A percentile compares a stretch with the other conserved stretches of the same genome.
These are phyloP conservation scores for Nigrospora oryzae DNA, from an alignment of 2,329 filamentous ascomycete species.

Conservation along the genomic window DNA sequence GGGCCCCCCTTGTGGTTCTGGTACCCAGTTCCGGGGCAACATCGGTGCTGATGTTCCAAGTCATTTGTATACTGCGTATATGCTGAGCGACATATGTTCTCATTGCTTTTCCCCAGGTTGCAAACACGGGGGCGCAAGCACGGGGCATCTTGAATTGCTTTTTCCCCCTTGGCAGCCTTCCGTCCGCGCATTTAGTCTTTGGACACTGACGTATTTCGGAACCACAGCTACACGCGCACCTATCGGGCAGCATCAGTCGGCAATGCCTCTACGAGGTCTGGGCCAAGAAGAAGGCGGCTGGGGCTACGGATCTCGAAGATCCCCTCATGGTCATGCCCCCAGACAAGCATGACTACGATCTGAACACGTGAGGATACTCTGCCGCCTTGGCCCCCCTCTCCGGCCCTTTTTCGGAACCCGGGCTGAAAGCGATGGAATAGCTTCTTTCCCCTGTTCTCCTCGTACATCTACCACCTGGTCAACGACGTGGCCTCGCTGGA, in stretches of 20 bases:
- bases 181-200: no score
- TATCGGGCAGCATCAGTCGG: slow-evolving; percentile 70
- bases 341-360: slow-evolving; percentile 63
- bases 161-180: no score
- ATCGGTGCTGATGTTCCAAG: no score
- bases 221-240: slow-evolving; percentile 65
- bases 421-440: slow-evolving; percentile 24
- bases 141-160: no score
- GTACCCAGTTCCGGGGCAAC: no score
- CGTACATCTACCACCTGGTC: slow-evolving; percentile 71
- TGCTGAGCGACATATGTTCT: no score
- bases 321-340: slow-evolving; percentile 60
- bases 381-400: no score
- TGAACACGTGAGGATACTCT: slow-evolving; percentile 48
- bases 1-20: no score
- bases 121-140: no score
- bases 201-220: slow-evolving; percentile 4
- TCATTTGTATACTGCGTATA: no score
- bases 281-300: slow-evolving; percentile 46
- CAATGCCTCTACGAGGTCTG: slow-evolving; percentile 69
- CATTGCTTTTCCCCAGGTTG: no score
- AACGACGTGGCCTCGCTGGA: slow-evolving; percentile 51
- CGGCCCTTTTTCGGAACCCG: no score
- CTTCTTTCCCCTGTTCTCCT: slow-evolving; percentile 72
- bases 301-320: slow-evolving; percentile 51